A percentile compares a stretch with the other conserved stretches of the same genome.
Evolutionary conservation across 106 monocot genomes (phyloP).

Genomic region (Dendrobium officinale): DNA sequence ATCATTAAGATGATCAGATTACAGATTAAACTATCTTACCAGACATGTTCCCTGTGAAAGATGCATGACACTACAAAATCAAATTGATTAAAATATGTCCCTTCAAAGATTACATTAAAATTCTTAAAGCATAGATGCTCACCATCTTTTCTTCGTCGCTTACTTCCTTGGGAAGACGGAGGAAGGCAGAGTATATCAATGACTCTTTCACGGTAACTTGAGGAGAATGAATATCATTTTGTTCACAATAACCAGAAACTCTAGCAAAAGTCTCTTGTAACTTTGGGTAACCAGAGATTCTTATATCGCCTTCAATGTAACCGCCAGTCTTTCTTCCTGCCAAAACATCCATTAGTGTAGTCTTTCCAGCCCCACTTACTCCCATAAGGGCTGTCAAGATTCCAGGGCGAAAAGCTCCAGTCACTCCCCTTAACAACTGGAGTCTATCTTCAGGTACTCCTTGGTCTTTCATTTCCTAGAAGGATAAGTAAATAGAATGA

Average conservation of each 20-base stretch:
- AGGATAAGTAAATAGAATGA: not conserved
- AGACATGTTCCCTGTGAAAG: not conserved
- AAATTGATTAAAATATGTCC: not conserved
- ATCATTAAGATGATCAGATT: not conserved
- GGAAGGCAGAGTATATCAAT: slow-evolving; percentile 52
- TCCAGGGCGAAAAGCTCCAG: slow-evolving; percentile 51
- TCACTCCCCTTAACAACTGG: slow-evolving; percentile 42
- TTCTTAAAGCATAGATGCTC: slow-evolving; percentile 5
- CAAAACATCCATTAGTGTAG: slow-evolving; percentile 71
- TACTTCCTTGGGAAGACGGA: slow-evolving; percentile 45
- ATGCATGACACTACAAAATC: not conserved
- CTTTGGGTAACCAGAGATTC: slow-evolving; percentile 58
- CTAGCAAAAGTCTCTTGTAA: slow-evolving; percentile 63
- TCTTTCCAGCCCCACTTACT: slow-evolving; percentile 70
- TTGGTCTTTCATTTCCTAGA: slow-evolving; percentile 66
- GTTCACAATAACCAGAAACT: slow-evolving; percentile 66
- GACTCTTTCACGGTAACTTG: slow-evolving; percentile 63
- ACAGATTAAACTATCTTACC: not conserved
- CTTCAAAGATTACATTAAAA: not conserved
- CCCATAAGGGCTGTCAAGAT: slow-evolving; percentile 70
- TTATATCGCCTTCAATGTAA: slow-evolving; percentile 57
- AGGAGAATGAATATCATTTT: slow-evolving; percentile 74
- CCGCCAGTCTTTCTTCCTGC: slow-evolving; percentile 72
- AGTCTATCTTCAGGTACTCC: slow-evolving; percentile 50
- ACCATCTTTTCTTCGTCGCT: slow-evolving; percentile 45